Evolutionary conservation across 2,329 filamentous ascomycete species (phyloP).

Genomic region (Pseudonectria buxi): DNA sequence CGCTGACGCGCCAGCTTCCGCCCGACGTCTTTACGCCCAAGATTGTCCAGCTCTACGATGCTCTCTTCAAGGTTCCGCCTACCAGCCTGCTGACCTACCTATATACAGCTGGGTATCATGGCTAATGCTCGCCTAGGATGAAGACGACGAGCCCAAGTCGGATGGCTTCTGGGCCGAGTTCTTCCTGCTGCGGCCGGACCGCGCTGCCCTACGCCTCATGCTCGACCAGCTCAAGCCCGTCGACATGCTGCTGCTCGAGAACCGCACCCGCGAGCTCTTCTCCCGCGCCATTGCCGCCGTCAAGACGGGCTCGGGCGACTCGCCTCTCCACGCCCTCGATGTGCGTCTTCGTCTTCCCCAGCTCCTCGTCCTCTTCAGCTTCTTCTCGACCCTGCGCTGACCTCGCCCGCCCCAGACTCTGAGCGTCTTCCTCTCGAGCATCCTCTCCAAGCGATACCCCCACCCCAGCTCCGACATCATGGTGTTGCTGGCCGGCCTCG

Average conservation of each 20-base stretch:
- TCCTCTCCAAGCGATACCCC: slow-evolving; percentile 84
- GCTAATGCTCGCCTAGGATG: slow-evolving; percentile 49
- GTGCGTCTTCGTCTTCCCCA: slow-evolving; percentile 43
- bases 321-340: slow-evolving; percentile 76
- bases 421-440: slow-evolving; percentile 74
- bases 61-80: slow-evolving; percentile 62
- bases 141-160: slow-evolving; percentile 61
- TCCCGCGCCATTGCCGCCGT: slow-evolving; percentile 62
- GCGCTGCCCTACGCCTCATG: slow-evolving; percentile 57
- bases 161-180: slow-evolving; percentile 97
- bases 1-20: slow-evolving; percentile 84
- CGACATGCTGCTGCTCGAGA: slow-evolving; percentile 69
- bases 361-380: slow-evolving; percentile 32
- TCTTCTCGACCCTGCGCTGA: slow-evolving; percentile 6
- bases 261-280: slow-evolving; percentile 75
- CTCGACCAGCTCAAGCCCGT: slow-evolving; percentile 66
- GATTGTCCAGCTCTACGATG: slow-evolving; percentile 82
- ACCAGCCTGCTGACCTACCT: too few relatives aligned
- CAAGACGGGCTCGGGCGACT: slow-evolving; percentile 51
- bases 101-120: too few relatives aligned
- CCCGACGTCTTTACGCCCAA: slow-evolving; percentile 92
- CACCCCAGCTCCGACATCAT: slow-evolving; percentile 96
- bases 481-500: slow-evolving; percentile 77
- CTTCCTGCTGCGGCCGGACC: slow-evolving; percentile 81
- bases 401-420: slow-evolving; percentile 58